Evolutionary conservation across 2,329 filamentous ascomycete genomes (phyloP).

Genomic region (Cytospora mali): DNA sequence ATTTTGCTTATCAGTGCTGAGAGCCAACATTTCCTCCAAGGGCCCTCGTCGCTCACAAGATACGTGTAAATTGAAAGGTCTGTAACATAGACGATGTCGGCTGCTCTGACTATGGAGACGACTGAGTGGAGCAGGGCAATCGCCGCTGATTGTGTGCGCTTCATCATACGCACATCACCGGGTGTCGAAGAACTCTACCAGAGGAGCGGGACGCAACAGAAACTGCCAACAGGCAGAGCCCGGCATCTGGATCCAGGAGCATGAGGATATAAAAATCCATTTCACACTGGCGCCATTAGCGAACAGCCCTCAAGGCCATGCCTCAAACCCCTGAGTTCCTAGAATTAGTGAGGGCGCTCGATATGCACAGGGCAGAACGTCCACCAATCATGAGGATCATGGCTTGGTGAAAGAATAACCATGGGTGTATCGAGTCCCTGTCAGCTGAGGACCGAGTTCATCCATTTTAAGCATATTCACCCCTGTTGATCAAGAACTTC

Average conservation of each 20-base stretch:
- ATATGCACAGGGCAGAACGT: background rate
- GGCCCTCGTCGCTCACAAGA: too few relatives aligned
- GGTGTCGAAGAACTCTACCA: background rate
- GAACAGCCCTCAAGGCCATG: too few relatives aligned
- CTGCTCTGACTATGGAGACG: constrained; percentile 25
- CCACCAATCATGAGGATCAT: background rate
- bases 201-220: too few relatives aligned
- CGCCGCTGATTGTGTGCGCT: background rate
- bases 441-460: background rate
- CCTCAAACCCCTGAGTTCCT: background rate
- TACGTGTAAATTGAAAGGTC: constrained; percentile 47
- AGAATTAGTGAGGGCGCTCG: background rate
- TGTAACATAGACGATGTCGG: constrained; percentile 46
- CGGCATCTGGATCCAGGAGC: too few relatives aligned
- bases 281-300: too few relatives aligned
- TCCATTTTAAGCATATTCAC: background rate
- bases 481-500: background rate
- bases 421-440: background rate
- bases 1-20: background rate
- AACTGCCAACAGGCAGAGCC: too few relatives aligned
- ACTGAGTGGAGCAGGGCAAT: background rate
- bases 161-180: background rate
- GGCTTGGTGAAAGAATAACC: background rate
- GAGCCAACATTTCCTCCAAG: too few relatives aligned
- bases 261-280: too few relatives aligned